phyloP scores from a whole-genome alignment of 768 basidiomycete genomes.

The Obba rivulosa region DNA sequence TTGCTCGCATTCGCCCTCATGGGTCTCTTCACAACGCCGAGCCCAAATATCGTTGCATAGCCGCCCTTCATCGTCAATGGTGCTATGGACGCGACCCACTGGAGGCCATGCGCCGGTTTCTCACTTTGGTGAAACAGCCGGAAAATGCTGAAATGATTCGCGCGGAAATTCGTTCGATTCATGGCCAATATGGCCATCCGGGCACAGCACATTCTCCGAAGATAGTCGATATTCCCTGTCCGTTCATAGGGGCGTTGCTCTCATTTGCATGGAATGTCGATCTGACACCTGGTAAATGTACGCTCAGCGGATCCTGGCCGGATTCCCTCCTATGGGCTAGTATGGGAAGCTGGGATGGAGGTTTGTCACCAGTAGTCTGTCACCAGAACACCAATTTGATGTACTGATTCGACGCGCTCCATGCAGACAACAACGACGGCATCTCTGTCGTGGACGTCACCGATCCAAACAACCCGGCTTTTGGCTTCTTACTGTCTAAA shows the following conservation, averaged over 20 bases:
- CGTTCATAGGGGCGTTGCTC: constrained; percentile 28
- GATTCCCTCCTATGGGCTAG: constrained; percentile 10
- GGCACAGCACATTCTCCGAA: constrained; percentile 6
- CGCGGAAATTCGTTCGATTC: constrained; percentile 27
- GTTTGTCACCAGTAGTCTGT: constrained; percentile 12
- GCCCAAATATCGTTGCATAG: constrained; percentile 35
- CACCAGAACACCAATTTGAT: not conserved
- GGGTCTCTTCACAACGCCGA: constrained; percentile 9
- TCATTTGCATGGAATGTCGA: constrained; percentile 25
- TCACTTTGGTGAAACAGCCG: constrained; percentile 28
- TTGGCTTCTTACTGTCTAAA: not conserved
- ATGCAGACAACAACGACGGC: constrained; percentile 5
- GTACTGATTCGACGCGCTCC: not conserved
- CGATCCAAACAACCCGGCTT: not conserved
- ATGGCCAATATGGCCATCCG: constrained; percentile 25
- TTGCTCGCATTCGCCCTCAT: constrained; percentile 29
- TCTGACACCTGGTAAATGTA: constrained; percentile 4
- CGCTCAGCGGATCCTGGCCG: too few relatives aligned
- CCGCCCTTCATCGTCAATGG: constrained; percentile 36
- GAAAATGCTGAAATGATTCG: constrained; percentile 33
- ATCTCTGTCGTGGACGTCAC: constrained; percentile 5
- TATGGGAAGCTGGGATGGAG: constrained; percentile 22
- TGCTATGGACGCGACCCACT: constrained; percentile 32
- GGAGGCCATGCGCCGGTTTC: constrained; percentile 25
- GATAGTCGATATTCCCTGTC: constrained; percentile 26